Base-by-base conservation (phyloP, 2,329 filamentous ascomycete species). In the Cadophora malorum region DNA sequence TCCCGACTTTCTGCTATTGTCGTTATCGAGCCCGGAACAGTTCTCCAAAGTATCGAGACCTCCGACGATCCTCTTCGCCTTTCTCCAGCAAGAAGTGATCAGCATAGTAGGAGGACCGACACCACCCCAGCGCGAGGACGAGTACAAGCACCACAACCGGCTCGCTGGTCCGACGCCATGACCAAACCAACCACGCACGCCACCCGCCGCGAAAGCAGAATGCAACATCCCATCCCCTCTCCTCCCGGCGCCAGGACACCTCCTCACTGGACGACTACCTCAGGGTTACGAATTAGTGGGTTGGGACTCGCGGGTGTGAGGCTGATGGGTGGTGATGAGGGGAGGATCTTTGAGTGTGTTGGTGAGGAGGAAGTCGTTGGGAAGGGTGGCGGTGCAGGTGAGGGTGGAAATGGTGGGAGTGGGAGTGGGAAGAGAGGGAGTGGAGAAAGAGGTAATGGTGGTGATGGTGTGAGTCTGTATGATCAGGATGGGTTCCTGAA, bases 401-500 rank as follows among this genome's bases (percentile, higher is more conserved):
- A n/a, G n/a, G n/a, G n/a, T n/a, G n/a, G n/a, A n/a, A n/a, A n/a
- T n/a, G 35, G 35, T 38, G 58, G 23, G 6, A 19, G 31, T 23
- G 19, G 28, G 28, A 28, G 38, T 35, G 33, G 14, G 9, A 41
- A 52, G 12, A 41, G 31, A 58, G 53, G 12, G 23, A 16, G 16
- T 47, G 41, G 41, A 19, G 56, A 58, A n/a, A 62, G 67, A 38
- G 8, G 35, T 38, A 14, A 65, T 66, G 1, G 60, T 65, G 4
- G 74, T 28, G 35, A 38, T 38, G 12, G 73, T 61, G 35, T 72
- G 3, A 73, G 69, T 2, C 25, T 73, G 10, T 76, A 76, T 67
- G 74, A 76, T 67, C 63, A 73, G 38, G 68, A 71, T 21, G 74
- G 73, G 0, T 75, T 76, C 53, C 59, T 74, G 61, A 74, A 41